phyloP scores from a whole-genome alignment of 2,329 filamentous ascomycete species.

The Sarocladium brachiariae region DNA sequence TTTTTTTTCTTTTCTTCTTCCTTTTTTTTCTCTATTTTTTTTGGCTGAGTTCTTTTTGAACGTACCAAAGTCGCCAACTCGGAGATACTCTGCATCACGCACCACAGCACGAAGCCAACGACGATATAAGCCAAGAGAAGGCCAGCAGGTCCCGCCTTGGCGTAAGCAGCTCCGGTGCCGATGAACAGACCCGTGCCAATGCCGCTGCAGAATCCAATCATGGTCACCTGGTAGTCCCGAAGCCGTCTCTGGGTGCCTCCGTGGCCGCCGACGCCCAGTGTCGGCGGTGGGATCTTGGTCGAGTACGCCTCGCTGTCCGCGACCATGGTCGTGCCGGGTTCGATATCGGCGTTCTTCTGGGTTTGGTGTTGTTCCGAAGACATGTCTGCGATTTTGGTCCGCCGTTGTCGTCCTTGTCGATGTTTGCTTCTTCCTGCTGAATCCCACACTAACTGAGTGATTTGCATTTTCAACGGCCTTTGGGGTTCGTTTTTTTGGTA shows the following conservation, averaged over 20 bases:
- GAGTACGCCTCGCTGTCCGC: neutral
- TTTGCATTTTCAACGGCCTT: neutral
- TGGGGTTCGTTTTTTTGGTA: too few relatives aligned
- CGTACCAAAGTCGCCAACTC: constrained; percentile 23
- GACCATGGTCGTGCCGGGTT: neutral
- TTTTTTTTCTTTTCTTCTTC: too few relatives aligned
- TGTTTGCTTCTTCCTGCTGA: too few relatives aligned
- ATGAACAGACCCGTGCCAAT: constrained; percentile 15
- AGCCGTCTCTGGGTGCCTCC: constrained; percentile 4
- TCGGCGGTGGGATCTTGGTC: constrained; percentile 1
- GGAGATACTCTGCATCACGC: constrained; percentile 39
- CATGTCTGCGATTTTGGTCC: neutral
- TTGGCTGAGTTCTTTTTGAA: too few relatives aligned
- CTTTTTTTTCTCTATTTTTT: too few relatives aligned
- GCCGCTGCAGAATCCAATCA: constrained; percentile 8
- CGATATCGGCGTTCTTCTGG: neutral
- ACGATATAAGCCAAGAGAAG: constrained; percentile 39
- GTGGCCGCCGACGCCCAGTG: constrained; percentile 4
- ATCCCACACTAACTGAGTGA: neutral
- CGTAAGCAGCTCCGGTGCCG: constrained; percentile 13
- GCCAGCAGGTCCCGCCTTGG: constrained; percentile 26
- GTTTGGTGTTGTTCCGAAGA: neutral
- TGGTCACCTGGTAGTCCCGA: constrained; percentile 5
- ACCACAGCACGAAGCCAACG: constrained; percentile 47
- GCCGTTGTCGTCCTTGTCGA: neutral